phyloP scores from a whole-genome alignment of 768 basidiomycete genomes.

The Termitomyces sp. region DNA sequence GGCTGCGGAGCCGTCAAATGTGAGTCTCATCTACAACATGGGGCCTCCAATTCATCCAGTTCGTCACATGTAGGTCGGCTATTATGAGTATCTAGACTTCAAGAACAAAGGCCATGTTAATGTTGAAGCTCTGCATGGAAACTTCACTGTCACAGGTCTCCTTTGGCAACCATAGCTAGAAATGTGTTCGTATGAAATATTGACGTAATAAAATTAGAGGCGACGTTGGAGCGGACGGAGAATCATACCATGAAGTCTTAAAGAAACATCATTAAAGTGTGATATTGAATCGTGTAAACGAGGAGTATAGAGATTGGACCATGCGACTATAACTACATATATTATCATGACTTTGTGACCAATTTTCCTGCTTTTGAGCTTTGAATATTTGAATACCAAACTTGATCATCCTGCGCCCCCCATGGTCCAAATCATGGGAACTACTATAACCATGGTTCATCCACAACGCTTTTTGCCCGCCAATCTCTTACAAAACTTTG shows the following conservation, averaged over 20 bases:
- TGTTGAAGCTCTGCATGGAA: slow-evolving; percentile 4
- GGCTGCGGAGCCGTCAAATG: slow-evolving; percentile 3
- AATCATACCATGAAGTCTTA: too few species aligned
- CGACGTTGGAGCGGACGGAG: too few species aligned
- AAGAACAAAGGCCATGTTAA: slow-evolving; percentile 2
- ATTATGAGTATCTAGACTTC: slow-evolving; percentile 9
- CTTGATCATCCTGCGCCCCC: too few species aligned
- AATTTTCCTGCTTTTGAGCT: too few species aligned
- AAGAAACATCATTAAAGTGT: too few species aligned
- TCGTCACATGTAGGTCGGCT: neutral
- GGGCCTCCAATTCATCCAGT: neutral
- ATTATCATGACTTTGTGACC: too few species aligned
- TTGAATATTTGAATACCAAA: too few species aligned
- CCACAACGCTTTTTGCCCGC: neutral
- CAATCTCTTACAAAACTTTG: neutral
- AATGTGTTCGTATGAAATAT: too few species aligned
- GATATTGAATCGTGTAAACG: too few species aligned
- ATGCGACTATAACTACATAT: too few species aligned
- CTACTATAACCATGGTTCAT: neutral
- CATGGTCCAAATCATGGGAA: neutral
- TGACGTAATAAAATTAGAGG: too few species aligned
- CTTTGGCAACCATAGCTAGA: neutral
- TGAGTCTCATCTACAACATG: neutral
- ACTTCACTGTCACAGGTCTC: slow-evolving; percentile 4
- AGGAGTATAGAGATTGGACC: too few species aligned